phyloP scores from a whole-genome alignment of 2,329 filamentous ascomycete genomes.

The Biscogniauxia mediterranea region DNA sequence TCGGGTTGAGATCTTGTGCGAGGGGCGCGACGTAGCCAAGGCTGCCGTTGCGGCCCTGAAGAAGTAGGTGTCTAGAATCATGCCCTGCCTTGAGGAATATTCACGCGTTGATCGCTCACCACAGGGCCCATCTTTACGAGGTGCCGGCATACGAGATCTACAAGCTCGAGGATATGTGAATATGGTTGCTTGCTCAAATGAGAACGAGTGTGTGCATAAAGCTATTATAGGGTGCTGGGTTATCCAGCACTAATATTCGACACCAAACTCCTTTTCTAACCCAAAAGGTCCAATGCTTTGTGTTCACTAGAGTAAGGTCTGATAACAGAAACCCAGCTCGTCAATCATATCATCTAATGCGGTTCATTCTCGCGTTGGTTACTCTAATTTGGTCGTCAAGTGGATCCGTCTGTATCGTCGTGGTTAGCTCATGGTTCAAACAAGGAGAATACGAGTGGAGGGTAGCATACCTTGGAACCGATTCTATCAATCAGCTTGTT shows the following conservation, averaged over 20 bases:
- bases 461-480: constrained; percentile 65
- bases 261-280: not conserved
- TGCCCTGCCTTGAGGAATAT: not conserved
- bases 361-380: constrained; percentile 26
- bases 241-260: constrained; percentile 1
- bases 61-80: not conserved
- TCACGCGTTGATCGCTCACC: not conserved
- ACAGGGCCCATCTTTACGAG: not conserved
- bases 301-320: not conserved
- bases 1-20: not conserved
- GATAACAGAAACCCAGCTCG: not conserved
- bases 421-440: constrained; percentile 8
- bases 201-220: not conserved
- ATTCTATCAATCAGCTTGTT: constrained; percentile 75
- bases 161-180: constrained; percentile 1
- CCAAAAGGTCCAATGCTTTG: not conserved
- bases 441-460: constrained; percentile 22
- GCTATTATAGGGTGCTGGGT: not conserved
- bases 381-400: constrained; percentile 49
- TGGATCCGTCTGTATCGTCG: constrained; percentile 63
- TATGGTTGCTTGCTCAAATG: not conserved
- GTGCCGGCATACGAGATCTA: not conserved
- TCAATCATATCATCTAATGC: constrained; percentile 14
- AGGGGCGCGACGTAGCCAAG: not conserved
- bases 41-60: not conserved